A percentile compares a stretch with the other conserved stretches of the same genome.
phyloP scores from a whole-genome alignment of 192 early-diverging fungal species.

The Coemansia sp. region DNA sequence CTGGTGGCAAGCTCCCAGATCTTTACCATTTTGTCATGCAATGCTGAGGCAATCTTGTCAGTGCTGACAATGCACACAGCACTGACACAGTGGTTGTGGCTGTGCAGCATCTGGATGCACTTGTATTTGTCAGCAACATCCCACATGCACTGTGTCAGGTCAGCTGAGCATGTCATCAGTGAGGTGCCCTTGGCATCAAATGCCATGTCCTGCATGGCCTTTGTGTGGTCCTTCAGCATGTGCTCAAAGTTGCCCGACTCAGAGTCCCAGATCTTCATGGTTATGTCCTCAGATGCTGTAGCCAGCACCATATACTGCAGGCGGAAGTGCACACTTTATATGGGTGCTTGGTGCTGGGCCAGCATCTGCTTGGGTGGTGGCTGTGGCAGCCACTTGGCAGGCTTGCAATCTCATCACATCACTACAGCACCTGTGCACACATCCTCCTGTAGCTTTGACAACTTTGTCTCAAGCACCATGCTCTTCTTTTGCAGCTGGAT shows the following conservation, averaged over 20 bases:
- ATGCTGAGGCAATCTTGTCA: slow-evolving; percentile 80
- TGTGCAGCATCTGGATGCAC: slow-evolving; percentile 80
- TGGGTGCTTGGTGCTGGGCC: slow-evolving; percentile 75
- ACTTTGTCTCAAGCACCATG: slow-evolving; percentile 87
- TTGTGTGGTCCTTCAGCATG: slow-evolving; percentile 94
- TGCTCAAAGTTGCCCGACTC: slow-evolving; percentile 91
- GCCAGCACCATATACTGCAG: slow-evolving; percentile 81
- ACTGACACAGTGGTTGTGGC: slow-evolving; percentile 65
- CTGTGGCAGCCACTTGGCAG: slow-evolving; percentile 79
- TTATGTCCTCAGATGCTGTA: slow-evolving; percentile 87
- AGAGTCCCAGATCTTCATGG: slow-evolving; percentile 92
- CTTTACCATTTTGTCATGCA: slow-evolving; percentile 87
- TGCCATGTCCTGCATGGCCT: slow-evolving; percentile 84
- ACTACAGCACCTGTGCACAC: slow-evolving; percentile 54
- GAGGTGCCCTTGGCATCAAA: slow-evolving; percentile 82
- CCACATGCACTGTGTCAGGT: slow-evolving; percentile 58
- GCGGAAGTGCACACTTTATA: slow-evolving; percentile 82
- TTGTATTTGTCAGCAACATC: slow-evolving; percentile 58
- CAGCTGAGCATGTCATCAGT: slow-evolving; percentile 87
- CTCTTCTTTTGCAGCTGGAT: slow-evolving; percentile 93
- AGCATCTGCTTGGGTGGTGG: slow-evolving; percentile 73
- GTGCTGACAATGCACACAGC: slow-evolving; percentile 76
- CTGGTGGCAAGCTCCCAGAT: slow-evolving; percentile 82
- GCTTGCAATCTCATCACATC: slow-evolving; percentile 47
- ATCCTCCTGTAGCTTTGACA: slow-evolving; percentile 75